Evolutionary conservation across 352 stramenopile species (phyloP), one percentile per base, ranked within the genome.

Genomic region (Globisporangium paroecandrum): DNA sequence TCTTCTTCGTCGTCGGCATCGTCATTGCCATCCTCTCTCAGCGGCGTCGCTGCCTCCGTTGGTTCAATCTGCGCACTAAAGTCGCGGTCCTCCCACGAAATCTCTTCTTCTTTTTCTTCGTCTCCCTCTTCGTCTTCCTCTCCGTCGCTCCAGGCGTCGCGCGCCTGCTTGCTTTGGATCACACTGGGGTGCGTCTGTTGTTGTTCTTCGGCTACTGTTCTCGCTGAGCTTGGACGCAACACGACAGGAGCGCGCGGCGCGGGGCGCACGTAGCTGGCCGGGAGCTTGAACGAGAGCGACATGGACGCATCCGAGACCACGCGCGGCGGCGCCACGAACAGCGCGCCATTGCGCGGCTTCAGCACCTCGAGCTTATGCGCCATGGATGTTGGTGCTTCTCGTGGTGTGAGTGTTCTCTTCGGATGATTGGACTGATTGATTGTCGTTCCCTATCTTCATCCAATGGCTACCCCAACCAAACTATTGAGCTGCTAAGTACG

Each of bases 71-170:
- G 13, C 18, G 27, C 46, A 49, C 49, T 69, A 20, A 69, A 72
- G 58, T 87, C 73, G 51, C 71, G 77, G 20, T 79, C 69, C 64
- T 89, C 80, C 80, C 80, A 89, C 9, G 80, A 79, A 8, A 10
- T 32, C 7, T 55, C 56, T 18, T 41, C 41, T 6, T 64, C 53
- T 9, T 64, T 47, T 9, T 58, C 27, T 4, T 66, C 51, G 3
- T 34, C 27, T 29, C 51, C 56, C 8, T 47, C 41, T 6, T 64
- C 53, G 4, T 49, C 59, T 9, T 58, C 27, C 2, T 66, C 51
- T 2, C 29, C 24, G 15, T 53, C 54, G 29, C 32, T 66, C 34
- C 49, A 70, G 29, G 32, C 43, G 13, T 66, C 58, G 27, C 49
- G 36, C 1, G 32, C 15, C 2, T 22, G 36, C 38, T 47, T 65